Evolutionary conservation across 352 stramenopile genomes (phyloP).

Genomic region (Phytophthora pseudosyringae): DNA sequence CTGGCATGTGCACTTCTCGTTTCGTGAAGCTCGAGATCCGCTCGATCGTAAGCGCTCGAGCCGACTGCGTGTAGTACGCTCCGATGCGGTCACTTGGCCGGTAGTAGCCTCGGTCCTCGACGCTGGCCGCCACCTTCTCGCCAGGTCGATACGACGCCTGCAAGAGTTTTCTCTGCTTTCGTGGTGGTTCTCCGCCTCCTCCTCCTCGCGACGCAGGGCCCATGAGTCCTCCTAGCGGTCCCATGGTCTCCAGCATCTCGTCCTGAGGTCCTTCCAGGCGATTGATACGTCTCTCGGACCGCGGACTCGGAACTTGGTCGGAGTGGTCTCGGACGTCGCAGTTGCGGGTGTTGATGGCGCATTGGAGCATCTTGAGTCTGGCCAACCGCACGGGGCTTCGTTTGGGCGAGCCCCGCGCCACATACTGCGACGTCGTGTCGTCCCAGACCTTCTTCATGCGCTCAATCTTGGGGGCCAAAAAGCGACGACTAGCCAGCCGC

Average conservation of each 20-base stretch:
- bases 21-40: constrained; percentile 74
- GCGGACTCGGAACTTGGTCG: constrained; percentile 30
- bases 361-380: constrained; percentile 85
- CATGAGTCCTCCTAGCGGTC: constrained; percentile 72
- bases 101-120: constrained; percentile 80
- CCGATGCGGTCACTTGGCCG: constrained; percentile 85
- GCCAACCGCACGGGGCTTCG: constrained; percentile 79
- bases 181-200: constrained; percentile 22
- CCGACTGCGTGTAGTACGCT: constrained; percentile 74
- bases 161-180: constrained; percentile 47
- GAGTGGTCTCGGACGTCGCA: constrained; percentile 66
- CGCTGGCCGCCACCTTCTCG: constrained; percentile 28
- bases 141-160: constrained; percentile 13
- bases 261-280: constrained; percentile 41
- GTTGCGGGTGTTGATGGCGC: constrained; percentile 81
- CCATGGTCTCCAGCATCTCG: constrained; percentile 73
- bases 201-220: constrained; percentile 24
- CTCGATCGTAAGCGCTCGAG: constrained; percentile 68
- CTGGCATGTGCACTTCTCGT: constrained; percentile 51
- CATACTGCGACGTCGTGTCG: constrained; percentile 34
- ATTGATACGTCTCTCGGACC: constrained; percentile 33
- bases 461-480: constrained; percentile 19
- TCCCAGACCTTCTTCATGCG: constrained; percentile 41
- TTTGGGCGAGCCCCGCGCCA: constrained; percentile 55
- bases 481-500: constrained; percentile 23